phyloP scores from a whole-genome alignment of 2,329 filamentous ascomycete genomes.

The Monascus ruber region DNA sequence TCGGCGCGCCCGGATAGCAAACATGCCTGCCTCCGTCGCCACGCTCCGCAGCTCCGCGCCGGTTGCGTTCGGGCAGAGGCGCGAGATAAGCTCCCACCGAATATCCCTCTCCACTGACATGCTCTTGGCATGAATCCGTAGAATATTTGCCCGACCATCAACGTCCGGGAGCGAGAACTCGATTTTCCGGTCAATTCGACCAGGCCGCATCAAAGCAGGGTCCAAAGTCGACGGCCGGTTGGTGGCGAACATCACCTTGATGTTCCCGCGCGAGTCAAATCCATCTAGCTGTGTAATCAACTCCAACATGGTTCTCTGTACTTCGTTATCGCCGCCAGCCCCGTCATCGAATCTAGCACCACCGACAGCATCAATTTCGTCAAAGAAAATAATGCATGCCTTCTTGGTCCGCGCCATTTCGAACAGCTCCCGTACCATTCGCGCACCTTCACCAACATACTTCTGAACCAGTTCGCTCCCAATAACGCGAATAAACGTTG shows the following conservation, averaged over 20 bases:
- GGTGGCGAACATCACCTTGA: conserved; percentile 99
- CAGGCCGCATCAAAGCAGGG: conserved; percentile 92
- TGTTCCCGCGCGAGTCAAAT: conserved; percentile 92
- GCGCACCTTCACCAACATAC: conserved; percentile 93
- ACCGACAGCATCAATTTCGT: conserved; percentile 94
- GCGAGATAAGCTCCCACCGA: conserved; percentile 95
- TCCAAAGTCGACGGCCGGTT: conserved; percentile 93
- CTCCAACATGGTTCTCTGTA: conserved; percentile 96
- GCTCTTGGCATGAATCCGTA: conserved; percentile 97
- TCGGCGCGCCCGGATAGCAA: conserved; percentile 82
- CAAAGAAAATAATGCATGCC: conserved; percentile 99
- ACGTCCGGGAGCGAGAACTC: conserved; percentile 96
- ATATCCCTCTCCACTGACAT: conserved; percentile 99
- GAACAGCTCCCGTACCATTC: conserved; percentile 97
- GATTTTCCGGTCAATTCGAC: conserved; percentile 97
- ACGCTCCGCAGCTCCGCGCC: conserved; percentile 93
- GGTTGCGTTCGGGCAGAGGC: conserved; percentile 92
- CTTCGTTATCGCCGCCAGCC: conserved; percentile 92
- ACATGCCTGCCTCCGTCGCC: conserved; percentile 97
- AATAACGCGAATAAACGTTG: conserved; percentile 97
- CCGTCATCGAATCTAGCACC: conserved; percentile 95
- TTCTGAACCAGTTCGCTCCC: conserved; percentile 97
- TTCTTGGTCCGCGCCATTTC: conserved; percentile 99
- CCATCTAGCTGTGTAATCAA: conserved; percentile 94
- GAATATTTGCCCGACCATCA: conserved; percentile 92